Base-by-base conservation (phyloP, 2,329 filamentous ascomycete genomes). In the Curvularia eragrostidis region DNA sequence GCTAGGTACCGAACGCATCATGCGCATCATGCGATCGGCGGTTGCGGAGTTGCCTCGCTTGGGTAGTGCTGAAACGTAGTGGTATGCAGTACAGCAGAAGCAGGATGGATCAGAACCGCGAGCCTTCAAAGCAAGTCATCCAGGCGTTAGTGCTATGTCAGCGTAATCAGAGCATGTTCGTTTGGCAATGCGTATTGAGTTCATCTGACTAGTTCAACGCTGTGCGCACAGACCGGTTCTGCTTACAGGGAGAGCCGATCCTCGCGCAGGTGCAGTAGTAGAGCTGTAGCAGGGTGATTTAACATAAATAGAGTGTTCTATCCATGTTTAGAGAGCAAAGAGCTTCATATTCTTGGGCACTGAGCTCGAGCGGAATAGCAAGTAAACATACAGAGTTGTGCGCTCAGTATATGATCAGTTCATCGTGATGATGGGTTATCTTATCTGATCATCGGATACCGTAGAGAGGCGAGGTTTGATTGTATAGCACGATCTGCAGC, bases 11-110 rank as follows among this genome's bases (percentile, higher is more conserved):
- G 26, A 30, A 59, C 36, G 56, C 48, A 54, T 44, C 54, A 56
- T 52, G 50, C 54, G 51, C 59, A 63, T 66, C 64, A 61, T 58
- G 54, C 52, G 58, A 60, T 53, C 41, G 50, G 44, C 23, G 5
- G 30, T 26, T 26, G 53, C 50, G 42, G 54, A 23, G 41, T 43
- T 51, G n/a, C 51, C 50, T 47, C 47, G 19, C 48, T 56, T 12
- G 43, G 28, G 26, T 38, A 15, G 41, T 9, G 41, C 39, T 44
- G 21, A 41, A 52, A 26, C 19, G 21, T 28, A 8, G 55, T 23
- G n/a, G n/a, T n/a, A n/a, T n/a, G 23, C 12, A 19, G 21, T 24
- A 26, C n/a, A 21, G 39, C 23, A 19, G 21, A 10, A 48, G n/a
- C 15, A 34, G 10, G 21, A 15, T 19, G 7, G 5, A 23, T 49